Conservation (phyloP, 345 rosid species). For the Gossypium anomalum region DNA sequence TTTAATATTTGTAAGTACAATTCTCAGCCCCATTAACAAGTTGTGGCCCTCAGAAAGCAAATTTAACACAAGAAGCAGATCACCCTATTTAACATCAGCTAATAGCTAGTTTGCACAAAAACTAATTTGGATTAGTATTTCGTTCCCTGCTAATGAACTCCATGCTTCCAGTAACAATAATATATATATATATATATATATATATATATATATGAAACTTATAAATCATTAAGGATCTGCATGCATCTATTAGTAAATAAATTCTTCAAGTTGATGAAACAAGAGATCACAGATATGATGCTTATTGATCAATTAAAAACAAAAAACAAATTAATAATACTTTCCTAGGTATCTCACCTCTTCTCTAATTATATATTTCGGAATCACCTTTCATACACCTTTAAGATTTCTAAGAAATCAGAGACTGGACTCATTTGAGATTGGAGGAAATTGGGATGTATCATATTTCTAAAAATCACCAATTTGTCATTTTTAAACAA, state of each 20-base stretch:
- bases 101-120: not conserved
- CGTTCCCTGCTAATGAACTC: not conserved
- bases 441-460: not conserved
- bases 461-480: not conserved
- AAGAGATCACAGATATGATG: no score
- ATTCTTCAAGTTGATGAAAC: no score
- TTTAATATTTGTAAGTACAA: not conserved
- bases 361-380: no score
- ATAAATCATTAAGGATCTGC: no score
- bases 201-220: no score
- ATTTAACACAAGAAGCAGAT: not conserved
- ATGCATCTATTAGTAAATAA: no score
- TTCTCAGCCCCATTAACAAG: not conserved
- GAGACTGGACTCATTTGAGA: not conserved
- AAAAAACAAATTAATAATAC: no score
- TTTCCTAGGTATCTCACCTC: no score
- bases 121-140: not conserved
- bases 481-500: not conserved
- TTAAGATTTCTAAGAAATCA: no score
- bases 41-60: not conserved
- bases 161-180: not conserved
- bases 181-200: not conserved
- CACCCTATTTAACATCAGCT: not conserved
- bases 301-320: no score
- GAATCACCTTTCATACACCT: no score